A percentile compares a stretch with the other conserved stretches of the same genome.
Evolutionary conservation across 148 eudicot species (phyloP).

Genomic region (Agrostemma githago): DNA sequence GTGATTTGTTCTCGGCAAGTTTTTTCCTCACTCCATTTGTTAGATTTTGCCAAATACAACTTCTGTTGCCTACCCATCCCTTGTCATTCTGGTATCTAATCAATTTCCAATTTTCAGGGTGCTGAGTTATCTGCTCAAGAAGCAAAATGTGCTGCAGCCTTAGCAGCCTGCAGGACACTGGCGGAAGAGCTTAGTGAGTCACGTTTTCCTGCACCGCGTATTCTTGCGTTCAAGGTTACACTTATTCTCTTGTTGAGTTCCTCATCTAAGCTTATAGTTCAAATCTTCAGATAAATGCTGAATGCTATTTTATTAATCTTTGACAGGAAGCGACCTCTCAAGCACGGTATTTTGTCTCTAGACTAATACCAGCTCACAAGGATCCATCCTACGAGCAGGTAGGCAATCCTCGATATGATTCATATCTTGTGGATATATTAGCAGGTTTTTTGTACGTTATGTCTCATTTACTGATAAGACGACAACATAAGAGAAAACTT

Average conservation of each 20-base stretch:
- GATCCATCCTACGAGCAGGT: conserved; percentile 98
- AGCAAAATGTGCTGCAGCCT: conserved; percentile 87
- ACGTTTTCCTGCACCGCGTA: conserved; percentile 96
- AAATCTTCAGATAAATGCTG: neutral
- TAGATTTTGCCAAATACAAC: neutral
- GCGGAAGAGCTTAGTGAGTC: conserved; percentile 95
- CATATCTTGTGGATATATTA: neutral
- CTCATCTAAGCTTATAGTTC: neutral
- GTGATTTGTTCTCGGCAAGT: neutral
- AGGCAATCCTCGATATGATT: conserved; percentile 9
- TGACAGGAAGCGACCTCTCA: conserved; percentile 94
- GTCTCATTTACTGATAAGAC: neutral
- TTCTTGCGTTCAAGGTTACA: conserved; percentile 87
- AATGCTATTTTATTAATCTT: conserved; percentile 14
- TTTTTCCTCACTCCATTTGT: neutral
- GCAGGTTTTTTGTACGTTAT: neutral
- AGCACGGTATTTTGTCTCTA: conserved; percentile 89
- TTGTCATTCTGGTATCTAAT: conserved; percentile 5
- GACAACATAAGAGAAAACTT: neutral
- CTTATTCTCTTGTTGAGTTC: conserved; percentile 8
- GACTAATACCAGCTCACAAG: conserved; percentile 92
- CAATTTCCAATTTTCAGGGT: conserved; percentile 44
- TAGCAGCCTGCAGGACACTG: conserved; percentile 96
- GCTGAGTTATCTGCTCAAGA: conserved; percentile 84
- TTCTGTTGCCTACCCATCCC: neutral